Evolutionary conservation across 345 rosid genomes (phyloP), one percentile per base, ranked within the genome.

Genomic region (Murraya paniculata): DNA sequence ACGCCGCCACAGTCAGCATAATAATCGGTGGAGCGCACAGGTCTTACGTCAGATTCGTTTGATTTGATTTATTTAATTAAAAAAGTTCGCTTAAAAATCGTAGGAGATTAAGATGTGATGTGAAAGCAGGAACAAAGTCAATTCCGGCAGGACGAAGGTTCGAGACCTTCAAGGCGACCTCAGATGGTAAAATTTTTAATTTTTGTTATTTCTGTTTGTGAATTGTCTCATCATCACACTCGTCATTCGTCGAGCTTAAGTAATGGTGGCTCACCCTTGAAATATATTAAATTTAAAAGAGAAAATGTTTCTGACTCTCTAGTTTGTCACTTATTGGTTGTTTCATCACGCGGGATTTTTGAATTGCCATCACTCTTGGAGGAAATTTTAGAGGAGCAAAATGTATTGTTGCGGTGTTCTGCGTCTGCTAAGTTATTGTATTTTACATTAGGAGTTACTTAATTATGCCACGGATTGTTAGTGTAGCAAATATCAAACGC

Each of bases 111-210:
- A 72, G 55, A 56, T 55, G 60, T 31, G 36, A 56, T 33, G 60
- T 27, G 36, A 55, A 66, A 35, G 55, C 61, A 83, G 85, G 82
- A 72, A 39, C 66, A 83, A 79, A 77, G 72, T 48, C 80, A 77
- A 79, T 58, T 64, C 4, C 76, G 81, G 84, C 80, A 71, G 79
- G 48, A 9, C 21, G 72, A 75, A 41, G 81, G 48, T 57, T 86
- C 88, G 18, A 77, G 84, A 53, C 74, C 83, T 77, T 80, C 87
- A 70, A 73, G 88, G 82, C 80, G 80, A 39, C 75, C 88, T 22
- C 85, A 80, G n/a, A 73, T 69, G 90, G 93, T 88, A 56, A 67
- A 67, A 21, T 33, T 60, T 71, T 50, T n/a, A 53, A 24, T 57
- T 21, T 64, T 22, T 3, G 50, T n/a, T n/a, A n/a, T n/a, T n/a